Base-by-base conservation (phyloP, 2,329 filamentous ascomycete genomes). In the Stemphylium lycopersici region DNA sequence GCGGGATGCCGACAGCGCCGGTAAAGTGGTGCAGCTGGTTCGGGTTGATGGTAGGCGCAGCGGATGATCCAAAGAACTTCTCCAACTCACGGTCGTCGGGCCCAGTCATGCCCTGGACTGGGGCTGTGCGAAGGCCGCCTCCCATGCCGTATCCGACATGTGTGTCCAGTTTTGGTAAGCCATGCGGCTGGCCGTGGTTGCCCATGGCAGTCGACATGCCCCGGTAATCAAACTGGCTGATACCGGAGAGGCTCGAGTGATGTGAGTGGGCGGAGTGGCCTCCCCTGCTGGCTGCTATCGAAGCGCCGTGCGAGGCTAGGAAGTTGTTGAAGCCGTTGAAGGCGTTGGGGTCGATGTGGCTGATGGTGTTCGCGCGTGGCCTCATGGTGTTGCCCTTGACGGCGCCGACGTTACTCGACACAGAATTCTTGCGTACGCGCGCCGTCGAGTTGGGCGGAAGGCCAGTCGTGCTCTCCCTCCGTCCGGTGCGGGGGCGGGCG, bases 361-460 rank as follows among this genome's bases (percentile, higher is more conserved):
- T 95, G 70, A 99, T 96, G 33, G 95, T 99, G 73, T 98, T 98
- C 49, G 95, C 93, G 67, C 95, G 84, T 18, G 93, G 95, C 62
- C 95, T 85, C 85, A 93, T 93, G 48, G 82, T 81, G 48, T 80
- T 77, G 58, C 77, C 80, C 45, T 78, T 81, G 39, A 77, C 71
- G 45, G 77, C 78, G 42, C 78, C 78, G 13, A 79, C 78, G 31
- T 78, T 80, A 63, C 84, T 87, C 42, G 88, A 92, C 53, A 96
- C 86, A 49, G 95, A 98, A 74, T 93, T 96, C 80, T 98, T 98
- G 56, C 95, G 90, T 52, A 93, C 91, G 56, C 92, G 85, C 63
- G 87, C 89, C 61, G 87, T 81, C 29, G 83, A 84, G 12, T 85
- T 84, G n/a, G 84, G 82, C 7, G 87, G 86, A 56, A 89, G 85